Evolutionary conservation across 805 yeast genomes (phyloP).

Genomic region (Danielia reshetovae): DNA sequence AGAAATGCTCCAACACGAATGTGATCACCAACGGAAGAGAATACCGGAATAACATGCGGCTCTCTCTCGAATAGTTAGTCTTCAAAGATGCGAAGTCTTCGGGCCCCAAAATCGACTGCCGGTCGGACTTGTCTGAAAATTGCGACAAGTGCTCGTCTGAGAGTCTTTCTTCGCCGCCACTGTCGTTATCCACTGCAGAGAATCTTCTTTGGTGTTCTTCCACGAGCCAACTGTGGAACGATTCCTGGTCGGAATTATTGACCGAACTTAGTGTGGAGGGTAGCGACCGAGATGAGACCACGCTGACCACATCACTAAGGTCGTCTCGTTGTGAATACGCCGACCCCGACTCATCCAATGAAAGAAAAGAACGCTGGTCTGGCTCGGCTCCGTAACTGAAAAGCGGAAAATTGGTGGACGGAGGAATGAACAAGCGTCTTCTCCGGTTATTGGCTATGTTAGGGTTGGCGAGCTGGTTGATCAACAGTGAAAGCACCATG

Average conservation of each 20-base stretch:
- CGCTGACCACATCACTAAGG: constrained; percentile 38
- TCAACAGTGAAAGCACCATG: constrained; percentile 40
- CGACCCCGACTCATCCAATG: constrained; percentile 34
- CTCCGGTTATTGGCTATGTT: constrained; percentile 31
- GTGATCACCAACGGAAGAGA: constrained; percentile 39
- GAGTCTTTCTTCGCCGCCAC: constrained; percentile 4
- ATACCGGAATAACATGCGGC: constrained; percentile 26
- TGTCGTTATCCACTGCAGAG: constrained; percentile 19
- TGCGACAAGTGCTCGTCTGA: constrained; percentile 2
- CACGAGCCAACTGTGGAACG: constrained; percentile 40
- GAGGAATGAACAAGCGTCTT: constrained; percentile 40
- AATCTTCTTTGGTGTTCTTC: constrained; percentile 41
- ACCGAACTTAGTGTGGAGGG: constrained; percentile 39
- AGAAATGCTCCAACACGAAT: constrained; percentile 41
- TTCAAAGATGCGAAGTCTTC: constrained; percentile 32
- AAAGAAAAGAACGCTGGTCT: constrained; percentile 42
- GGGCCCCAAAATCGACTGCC: constrained; percentile 10
- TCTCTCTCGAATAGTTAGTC: constrained; percentile 26
- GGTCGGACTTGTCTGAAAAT: constrained; percentile 6
- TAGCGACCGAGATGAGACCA: constrained; percentile 37
- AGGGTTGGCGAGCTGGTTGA: constrained; percentile 41
- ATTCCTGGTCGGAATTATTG: constrained; percentile 33
- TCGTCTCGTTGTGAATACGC: constrained; percentile 20
- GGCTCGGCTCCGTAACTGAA: constrained; percentile 42
- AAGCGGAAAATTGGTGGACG: constrained; percentile 40